Evolutionary conservation across 208 protist species (phyloP), one percentile per base, ranked within the genome.

Genomic region (Herpetomonas samuelpessoai): DNA sequence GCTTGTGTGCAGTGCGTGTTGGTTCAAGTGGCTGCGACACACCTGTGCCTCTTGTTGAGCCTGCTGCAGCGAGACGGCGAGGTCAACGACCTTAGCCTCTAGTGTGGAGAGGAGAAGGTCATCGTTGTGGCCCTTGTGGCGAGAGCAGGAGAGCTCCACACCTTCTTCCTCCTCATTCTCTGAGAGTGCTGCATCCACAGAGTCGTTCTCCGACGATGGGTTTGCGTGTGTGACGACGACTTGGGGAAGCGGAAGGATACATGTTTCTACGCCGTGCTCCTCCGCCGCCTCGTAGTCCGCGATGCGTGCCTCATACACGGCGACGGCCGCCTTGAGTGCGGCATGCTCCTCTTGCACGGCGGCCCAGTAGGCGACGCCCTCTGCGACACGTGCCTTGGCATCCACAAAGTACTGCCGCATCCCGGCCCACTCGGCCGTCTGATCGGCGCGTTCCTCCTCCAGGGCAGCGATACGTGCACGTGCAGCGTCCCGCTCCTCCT

Each of bases 61-160:
- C 4, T 69, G 50, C 39, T 67, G 72, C 25, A 91, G 63, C 19
- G 63, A 46, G 24, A 91, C 29, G 1, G 84, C 76, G 38, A 91
- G 73, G 48, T 91, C 80, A 0, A 83, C 72, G 27, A 78, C 54
- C 56, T 91, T 91, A 0, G 71, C 66, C 49, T 91, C 80, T 21
- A 89, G 62, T 14, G 49, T 35, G n/a, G 29, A 39, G 41, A 56
- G 30, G 2, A 61, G 56, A 35, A 30, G 73, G 61, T 35, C 28
- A 57, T 31, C 6, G n/a, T n/a, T n/a, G n/a, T n/a, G n/a, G n/a
- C n/a, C n/a, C n/a, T n/a, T n/a, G n/a, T n/a, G n/a, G n/a, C n/a
- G n/a, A n/a, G n/a, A n/a, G n/a, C n/a, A n/a, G 7, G 30, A 19
- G 47, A 31, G 3, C 30, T 19, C 2, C 46, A 21, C 67, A 55